Percentiles rank a stretch among this genome's conserved stretches.
phyloP scores from a whole-genome alignment of 2,329 filamentous ascomycete species.

The Ophiostoma novo-ulmi region DNA sequence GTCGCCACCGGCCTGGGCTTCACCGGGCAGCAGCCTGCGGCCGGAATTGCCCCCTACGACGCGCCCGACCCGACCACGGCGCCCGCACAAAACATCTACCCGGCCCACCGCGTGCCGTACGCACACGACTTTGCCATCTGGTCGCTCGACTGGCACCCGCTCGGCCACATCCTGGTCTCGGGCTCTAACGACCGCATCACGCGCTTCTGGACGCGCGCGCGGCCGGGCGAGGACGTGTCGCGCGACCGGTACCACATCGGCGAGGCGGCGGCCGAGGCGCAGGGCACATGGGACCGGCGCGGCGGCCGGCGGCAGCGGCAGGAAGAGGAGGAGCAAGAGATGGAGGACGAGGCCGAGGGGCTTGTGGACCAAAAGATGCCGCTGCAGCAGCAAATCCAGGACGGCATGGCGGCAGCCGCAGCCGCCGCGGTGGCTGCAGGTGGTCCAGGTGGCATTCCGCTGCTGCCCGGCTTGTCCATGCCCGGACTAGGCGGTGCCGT shows the following conservation, averaged over 20 bases:
- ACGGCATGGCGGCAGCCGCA: background rate
- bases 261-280: slow-evolving; percentile 84
- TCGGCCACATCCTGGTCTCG: slow-evolving; percentile 90
- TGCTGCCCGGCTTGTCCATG: slow-evolving; percentile 58
- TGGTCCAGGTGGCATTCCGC: slow-evolving; percentile 35
- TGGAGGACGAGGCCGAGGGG: slow-evolving; percentile 88
- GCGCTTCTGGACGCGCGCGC: slow-evolving; percentile 87
- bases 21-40: slow-evolving; percentile 39
- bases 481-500: slow-evolving; percentile 46
- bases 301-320: slow-evolving; percentile 72
- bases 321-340: slow-evolving; percentile 89
- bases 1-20: slow-evolving; percentile 49
- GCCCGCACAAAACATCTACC: slow-evolving; percentile 84
- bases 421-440: slow-evolving; percentile 11
- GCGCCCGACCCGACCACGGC: slow-evolving; percentile 72
- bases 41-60: slow-evolving; percentile 79
- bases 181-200: slow-evolving; percentile 96
- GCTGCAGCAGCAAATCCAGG: slow-evolving; percentile 17
- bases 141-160: slow-evolving; percentile 96
- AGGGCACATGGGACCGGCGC: slow-evolving; percentile 87
- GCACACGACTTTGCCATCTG: slow-evolving; percentile 95
- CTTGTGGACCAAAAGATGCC: slow-evolving; percentile 86
- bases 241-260: slow-evolving; percentile 95
- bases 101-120: slow-evolving; percentile 77
- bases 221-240: slow-evolving; percentile 77